Percentiles rank a stretch among this genome's conserved stretches.
These are phyloP conservation scores for Ascochyta fabae DNA, from an alignment of 2,329 filamentous ascomycete genomes.

Conservation along the genomic window DNA sequence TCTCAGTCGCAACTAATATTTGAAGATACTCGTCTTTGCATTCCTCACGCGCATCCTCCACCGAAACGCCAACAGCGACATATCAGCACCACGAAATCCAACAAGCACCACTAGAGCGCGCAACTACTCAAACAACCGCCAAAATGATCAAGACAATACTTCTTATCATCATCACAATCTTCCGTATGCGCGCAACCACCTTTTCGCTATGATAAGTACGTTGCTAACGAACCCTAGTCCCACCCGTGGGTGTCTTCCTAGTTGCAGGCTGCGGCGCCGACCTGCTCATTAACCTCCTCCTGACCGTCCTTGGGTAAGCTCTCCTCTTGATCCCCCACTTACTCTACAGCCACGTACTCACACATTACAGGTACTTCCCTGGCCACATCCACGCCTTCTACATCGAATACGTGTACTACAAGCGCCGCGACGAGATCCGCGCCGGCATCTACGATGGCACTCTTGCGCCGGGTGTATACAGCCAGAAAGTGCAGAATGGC, in stretches of 20 bases:
- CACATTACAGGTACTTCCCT: constrained; percentile 66
- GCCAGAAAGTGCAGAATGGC: constrained; percentile 74
- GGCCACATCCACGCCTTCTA: constrained; percentile 83
- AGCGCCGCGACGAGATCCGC: constrained; percentile 69
- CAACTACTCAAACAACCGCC: background rate
- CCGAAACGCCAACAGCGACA: background rate
- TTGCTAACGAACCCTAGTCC: constrained; percentile 43
- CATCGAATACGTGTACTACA: constrained; percentile 81
- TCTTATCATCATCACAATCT: constrained; percentile 55
- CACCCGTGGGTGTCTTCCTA: constrained; percentile 57
- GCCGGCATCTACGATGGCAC: constrained; percentile 62
- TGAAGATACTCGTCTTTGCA: constrained; percentile 1
- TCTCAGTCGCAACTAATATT: background rate
- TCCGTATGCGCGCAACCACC: constrained; percentile 40
- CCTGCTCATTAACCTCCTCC: constrained; percentile 56
- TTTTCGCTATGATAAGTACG: background rate
- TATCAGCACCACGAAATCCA: background rate
- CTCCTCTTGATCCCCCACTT: background rate
- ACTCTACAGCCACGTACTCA: background rate
- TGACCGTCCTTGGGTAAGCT: constrained; percentile 53
- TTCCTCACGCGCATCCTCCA: background rate
- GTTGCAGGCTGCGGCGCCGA: constrained; percentile 59
- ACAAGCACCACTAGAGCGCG: background rate
- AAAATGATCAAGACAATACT: constrained; percentile 45
- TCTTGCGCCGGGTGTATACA: constrained; percentile 73